Percentiles rank a stretch among this genome's conserved stretches.
Conservation (phyloP, 768 basidiomycete genomes). For the Pilatotrama ljubarskyi region DNA sequence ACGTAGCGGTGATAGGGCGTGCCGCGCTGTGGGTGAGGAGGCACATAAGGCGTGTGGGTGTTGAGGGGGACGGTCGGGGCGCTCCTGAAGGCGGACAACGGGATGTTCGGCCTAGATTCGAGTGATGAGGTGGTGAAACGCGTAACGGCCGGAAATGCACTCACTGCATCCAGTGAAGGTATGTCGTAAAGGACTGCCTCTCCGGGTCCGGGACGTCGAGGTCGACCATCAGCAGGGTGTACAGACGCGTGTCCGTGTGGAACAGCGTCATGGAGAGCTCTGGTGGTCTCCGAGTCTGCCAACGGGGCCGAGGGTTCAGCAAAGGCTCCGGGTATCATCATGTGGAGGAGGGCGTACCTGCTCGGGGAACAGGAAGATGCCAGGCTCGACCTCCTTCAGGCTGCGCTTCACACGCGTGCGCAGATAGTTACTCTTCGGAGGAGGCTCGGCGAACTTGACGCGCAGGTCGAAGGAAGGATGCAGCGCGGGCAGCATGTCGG, state of each 20-base stretch:
- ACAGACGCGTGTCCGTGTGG: slow-evolving; percentile 76
- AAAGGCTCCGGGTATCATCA: neutral
- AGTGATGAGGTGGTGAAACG: slow-evolving; percentile 6
- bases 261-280: slow-evolving; percentile 73
- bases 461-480: slow-evolving; percentile 76
- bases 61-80: slow-evolving; percentile 41
- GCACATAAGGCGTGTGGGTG: slow-evolving; percentile 74
- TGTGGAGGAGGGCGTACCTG: slow-evolving; percentile 51
- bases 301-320: neutral
- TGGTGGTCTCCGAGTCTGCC: slow-evolving; percentile 65
- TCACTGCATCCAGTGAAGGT: slow-evolving; percentile 86
- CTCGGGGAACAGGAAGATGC: slow-evolving; percentile 62
- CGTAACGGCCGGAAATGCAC: slow-evolving; percentile 28
- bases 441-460: slow-evolving; percentile 51
- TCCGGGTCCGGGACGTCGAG: slow-evolving; percentile 83
- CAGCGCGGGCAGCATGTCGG: slow-evolving; percentile 76
- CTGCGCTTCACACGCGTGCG: slow-evolving; percentile 29
- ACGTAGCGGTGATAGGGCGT: slow-evolving; percentile 91
- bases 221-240: slow-evolving; percentile 89
- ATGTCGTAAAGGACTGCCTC: slow-evolving; percentile 64
- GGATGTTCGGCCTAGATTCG: slow-evolving; percentile 69
- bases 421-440: slow-evolving; percentile 30
- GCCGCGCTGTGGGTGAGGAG: slow-evolving; percentile 90
- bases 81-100: slow-evolving; percentile 60
- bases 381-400: slow-evolving; percentile 62